Evolutionary conservation across 345 rosid genomes (phyloP).

Genomic region (Eucalyptus marginata): DNA sequence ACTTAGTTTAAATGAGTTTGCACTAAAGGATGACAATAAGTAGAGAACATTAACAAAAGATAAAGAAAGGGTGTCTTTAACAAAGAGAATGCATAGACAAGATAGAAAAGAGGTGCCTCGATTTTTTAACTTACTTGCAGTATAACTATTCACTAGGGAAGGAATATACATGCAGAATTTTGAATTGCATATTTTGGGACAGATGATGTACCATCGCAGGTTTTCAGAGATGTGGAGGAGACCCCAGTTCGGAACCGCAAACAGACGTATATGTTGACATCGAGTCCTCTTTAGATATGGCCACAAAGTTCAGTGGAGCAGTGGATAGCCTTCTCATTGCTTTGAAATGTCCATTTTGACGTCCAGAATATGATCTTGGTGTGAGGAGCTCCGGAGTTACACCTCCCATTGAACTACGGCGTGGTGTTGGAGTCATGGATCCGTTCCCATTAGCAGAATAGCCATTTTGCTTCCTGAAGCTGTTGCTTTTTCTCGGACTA

Average conservation of each 20-base stretch:
- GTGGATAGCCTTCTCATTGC: constrained; percentile 76
- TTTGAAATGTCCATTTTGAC: constrained; percentile 79
- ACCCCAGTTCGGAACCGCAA: constrained; percentile 74
- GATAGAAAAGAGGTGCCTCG: background rate
- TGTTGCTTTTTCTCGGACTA: constrained; percentile 76
- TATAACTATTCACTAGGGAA: background rate
- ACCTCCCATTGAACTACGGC: constrained; percentile 61
- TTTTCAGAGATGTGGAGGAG: constrained; percentile 45
- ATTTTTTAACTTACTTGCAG: background rate
- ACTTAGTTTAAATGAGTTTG: background rate
- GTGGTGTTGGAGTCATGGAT: constrained; percentile 81
- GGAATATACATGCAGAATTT: background rate
- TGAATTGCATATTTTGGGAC: background rate
- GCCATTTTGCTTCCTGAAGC: constrained; percentile 76
- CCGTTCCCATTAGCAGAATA: constrained; percentile 76
- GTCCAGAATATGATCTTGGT: constrained; percentile 86
- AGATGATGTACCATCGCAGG: background rate
- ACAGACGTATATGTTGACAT: constrained; percentile 75
- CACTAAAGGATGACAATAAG: background rate
- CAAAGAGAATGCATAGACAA: background rate
- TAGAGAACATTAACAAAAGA: background rate
- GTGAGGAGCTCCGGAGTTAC: constrained; percentile 82
- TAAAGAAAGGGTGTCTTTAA: background rate
- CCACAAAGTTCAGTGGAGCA: constrained; percentile 75
- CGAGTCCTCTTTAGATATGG: constrained; percentile 82